Conservation (phyloP, 768 basidiomycete genomes). For the Hygrophorus pudorinus region DNA sequence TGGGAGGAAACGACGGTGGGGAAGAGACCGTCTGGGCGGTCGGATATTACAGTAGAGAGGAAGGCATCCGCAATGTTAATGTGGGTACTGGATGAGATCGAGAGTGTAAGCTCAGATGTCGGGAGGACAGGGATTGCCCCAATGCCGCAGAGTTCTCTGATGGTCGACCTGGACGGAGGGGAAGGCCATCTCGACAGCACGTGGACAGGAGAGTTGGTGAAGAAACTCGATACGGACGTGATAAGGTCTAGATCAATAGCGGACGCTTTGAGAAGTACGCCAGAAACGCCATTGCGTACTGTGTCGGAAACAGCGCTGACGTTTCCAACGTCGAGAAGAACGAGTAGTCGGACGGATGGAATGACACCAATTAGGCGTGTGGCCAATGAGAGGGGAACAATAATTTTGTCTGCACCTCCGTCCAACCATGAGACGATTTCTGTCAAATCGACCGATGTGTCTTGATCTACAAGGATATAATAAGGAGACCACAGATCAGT, state of each 20-base stretch:
- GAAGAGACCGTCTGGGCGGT: constrained; percentile 86
- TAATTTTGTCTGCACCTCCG: constrained; percentile 68
- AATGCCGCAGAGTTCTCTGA: constrained; percentile 49
- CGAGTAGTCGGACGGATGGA: constrained; percentile 61
- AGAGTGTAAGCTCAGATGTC: constrained; percentile 56
- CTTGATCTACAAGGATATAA: constrained; percentile 13
- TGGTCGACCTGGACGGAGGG: constrained; percentile 46
- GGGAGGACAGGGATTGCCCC: constrained; percentile 65
- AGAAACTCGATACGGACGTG: constrained; percentile 68
- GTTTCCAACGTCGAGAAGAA: constrained; percentile 67
- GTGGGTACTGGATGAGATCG: constrained; percentile 39
- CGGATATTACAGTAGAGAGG: constrained; percentile 71
- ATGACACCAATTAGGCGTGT: constrained; percentile 59
- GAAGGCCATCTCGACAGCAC: constrained; percentile 41
- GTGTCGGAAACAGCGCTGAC: constrained; percentile 69
- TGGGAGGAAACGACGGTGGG: constrained; percentile 86
- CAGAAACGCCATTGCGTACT: constrained; percentile 63
- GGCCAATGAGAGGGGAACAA: constrained; percentile 58
- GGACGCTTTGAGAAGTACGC: constrained; percentile 69
- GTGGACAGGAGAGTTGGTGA: constrained; percentile 49
- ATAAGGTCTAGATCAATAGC: constrained; percentile 69
- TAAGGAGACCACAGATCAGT: constrained; percentile 5
- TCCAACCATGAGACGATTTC: constrained; percentile 61
- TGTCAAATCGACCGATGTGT: constrained; percentile 35
- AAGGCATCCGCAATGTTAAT: constrained; percentile 80